Percentiles rank a stretch among this genome's conserved stretches.
phyloP scores from a whole-genome alignment of 345 rosid genomes.

The Rhodamnia rubescens region DNA sequence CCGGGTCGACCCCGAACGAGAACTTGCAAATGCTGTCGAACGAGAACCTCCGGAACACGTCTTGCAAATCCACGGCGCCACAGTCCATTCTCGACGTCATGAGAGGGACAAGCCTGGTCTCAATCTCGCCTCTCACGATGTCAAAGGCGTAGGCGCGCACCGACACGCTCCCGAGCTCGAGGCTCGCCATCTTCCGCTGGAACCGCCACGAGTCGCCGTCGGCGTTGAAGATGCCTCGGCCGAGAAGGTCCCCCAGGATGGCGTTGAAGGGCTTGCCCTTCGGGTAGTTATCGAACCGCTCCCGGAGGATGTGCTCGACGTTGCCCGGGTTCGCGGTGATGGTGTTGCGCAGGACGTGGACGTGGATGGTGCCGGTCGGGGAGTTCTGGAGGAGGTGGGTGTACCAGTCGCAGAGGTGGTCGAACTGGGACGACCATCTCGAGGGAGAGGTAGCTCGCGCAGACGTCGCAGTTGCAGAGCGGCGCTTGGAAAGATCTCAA shows the following conservation, averaged over 20 bases:
- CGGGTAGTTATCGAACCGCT: conserved; percentile 56
- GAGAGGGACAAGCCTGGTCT: conserved; percentile 27
- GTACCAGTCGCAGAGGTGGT: conserved; percentile 38
- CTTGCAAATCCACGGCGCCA: conserved; percentile 37
- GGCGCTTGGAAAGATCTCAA: conserved; percentile 12
- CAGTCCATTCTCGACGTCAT: conserved; percentile 4
- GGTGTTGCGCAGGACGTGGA: conserved; percentile 34
- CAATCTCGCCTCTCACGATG: conserved; percentile 27
- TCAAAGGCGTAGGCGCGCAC: conserved; percentile 35
- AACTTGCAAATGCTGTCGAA: conserved; percentile 50
- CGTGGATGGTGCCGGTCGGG: conserved; percentile 22
- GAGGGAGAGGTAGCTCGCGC: conserved; percentile 16
- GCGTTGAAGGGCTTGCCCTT: conserved; percentile 53
- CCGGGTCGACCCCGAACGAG: conserved; percentile 60
- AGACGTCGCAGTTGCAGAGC: conserved; percentile 24
- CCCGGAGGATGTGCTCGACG: conserved; percentile 51
- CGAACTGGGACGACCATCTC: conserved; percentile 24
- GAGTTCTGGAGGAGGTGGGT: conserved; percentile 30
- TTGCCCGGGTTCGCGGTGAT: conserved; percentile 48
- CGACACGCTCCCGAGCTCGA: conserved; percentile 45
- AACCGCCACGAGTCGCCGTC: conserved; percentile 64
- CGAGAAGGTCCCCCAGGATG: conserved; percentile 58
- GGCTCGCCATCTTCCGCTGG: conserved; percentile 54
- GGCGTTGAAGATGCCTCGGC: conserved; percentile 57
- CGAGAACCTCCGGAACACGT: conserved; percentile 51